Percentiles rank a stretch among this genome's conserved stretches.
Evolutionary conservation across 768 basidiomycete species (phyloP).

Genomic region (Mycena kentingensis): DNA sequence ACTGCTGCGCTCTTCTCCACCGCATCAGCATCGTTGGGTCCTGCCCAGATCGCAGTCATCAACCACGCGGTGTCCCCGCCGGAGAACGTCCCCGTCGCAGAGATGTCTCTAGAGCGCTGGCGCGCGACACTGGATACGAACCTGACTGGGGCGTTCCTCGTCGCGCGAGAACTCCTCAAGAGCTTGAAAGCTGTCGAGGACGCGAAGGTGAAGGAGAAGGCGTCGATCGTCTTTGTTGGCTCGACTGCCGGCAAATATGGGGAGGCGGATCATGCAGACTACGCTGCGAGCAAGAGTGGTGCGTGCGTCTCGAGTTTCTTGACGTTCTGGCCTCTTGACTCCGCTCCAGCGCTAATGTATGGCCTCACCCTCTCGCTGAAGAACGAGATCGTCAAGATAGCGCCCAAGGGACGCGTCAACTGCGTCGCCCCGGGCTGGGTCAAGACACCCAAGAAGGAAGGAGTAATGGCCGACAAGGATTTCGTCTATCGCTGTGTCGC

Average conservation of each 20-base stretch:
- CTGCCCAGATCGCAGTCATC: conserved; percentile 59
- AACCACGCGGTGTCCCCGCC: conserved; percentile 61
- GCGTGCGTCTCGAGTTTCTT: neutral
- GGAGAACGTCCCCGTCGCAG: conserved; percentile 49
- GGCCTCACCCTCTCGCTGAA: conserved; percentile 69
- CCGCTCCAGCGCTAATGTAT: conserved; percentile 65
- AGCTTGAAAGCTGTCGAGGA: conserved; percentile 41
- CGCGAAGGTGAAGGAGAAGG: conserved; percentile 52
- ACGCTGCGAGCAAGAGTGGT: conserved; percentile 72
- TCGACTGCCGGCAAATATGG: conserved; percentile 75
- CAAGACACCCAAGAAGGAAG: conserved; percentile 62
- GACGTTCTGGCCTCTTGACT: neutral
- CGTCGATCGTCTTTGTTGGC: conserved; percentile 66
- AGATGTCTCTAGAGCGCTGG: conserved; percentile 68
- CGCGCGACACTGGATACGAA: conserved; percentile 61
- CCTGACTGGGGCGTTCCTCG: conserved; percentile 67
- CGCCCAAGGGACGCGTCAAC: conserved; percentile 71
- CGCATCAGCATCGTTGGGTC: conserved; percentile 42
- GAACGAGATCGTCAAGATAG: conserved; percentile 80
- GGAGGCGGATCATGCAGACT: conserved; percentile 68
- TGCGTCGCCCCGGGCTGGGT: conserved; percentile 71
- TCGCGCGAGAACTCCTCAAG: conserved; percentile 60
- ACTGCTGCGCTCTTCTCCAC: conserved; percentile 53
- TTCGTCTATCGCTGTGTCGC: conserved; percentile 62
- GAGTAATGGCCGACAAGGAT: conserved; percentile 54